phyloP scores from a whole-genome alignment of 768 basidiomycete genomes.

The Filobasidium wieringae region DNA sequence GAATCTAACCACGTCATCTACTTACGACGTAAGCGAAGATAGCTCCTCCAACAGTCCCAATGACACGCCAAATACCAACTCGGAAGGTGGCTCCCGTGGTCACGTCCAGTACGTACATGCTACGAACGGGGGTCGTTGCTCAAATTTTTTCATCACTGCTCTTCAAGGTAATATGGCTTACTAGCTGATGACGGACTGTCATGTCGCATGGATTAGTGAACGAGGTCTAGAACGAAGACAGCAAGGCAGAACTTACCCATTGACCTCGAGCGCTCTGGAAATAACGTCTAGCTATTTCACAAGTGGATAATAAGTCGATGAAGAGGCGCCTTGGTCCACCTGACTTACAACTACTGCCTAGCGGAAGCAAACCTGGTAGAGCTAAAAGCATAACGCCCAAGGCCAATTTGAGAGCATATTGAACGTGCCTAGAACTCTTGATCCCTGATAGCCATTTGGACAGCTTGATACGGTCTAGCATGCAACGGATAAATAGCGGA shows the following conservation, averaged over 20 bases:
- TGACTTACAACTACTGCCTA: slow-evolving; percentile 8
- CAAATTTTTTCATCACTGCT: neutral
- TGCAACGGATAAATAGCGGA: no score
- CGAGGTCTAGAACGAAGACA: neutral
- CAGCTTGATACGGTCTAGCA: no score
- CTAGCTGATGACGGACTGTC: slow-evolving; percentile 27
- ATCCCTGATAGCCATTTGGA: slow-evolving; percentile 20
- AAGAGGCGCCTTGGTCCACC: neutral
- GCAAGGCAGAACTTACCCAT: slow-evolving; percentile 23
- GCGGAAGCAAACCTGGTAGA: slow-evolving; percentile 32
- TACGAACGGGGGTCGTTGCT: slow-evolving; percentile 1
- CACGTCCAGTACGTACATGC: slow-evolving; percentile 36
- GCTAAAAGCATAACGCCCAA: slow-evolving; percentile 31
- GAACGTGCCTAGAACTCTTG: slow-evolving; percentile 29
- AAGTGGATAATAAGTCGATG: neutral
- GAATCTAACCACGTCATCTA: neutral
- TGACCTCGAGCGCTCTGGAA: slow-evolving; percentile 27
- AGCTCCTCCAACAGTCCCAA: slow-evolving; percentile 36
- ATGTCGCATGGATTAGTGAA: neutral
- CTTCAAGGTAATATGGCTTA: neutral
- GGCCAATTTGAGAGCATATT: slow-evolving; percentile 30
- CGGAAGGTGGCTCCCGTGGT: slow-evolving; percentile 36
- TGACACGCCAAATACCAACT: slow-evolving; percentile 30
- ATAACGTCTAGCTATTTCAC: slow-evolving; percentile 24
- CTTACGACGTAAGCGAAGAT: slow-evolving; percentile 32